Percentiles rank a stretch among this genome's conserved stretches.
phyloP scores from a whole-genome alignment of 305 asterid genomes.

The Rubia tinctorum region DNA sequence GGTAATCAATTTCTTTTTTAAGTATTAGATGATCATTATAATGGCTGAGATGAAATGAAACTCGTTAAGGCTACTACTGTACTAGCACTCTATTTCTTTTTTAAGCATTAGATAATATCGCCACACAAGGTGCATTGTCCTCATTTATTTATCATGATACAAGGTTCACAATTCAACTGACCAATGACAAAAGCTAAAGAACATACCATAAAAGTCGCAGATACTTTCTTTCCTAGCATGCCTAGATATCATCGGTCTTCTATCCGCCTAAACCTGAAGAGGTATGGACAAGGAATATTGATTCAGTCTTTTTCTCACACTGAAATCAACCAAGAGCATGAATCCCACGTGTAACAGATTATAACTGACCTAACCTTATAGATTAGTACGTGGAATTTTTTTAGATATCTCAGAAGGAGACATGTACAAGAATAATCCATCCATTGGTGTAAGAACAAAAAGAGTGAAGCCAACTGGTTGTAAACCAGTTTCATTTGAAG shows the following conservation, averaged over 20 bases:
- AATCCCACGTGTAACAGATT: neutral
- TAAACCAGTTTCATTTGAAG: constrained; percentile 88
- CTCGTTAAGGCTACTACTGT: constrained; percentile 11
- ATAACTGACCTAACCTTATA: constrained; percentile 49
- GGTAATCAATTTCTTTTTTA: too few relatives aligned
- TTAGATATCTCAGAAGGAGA: constrained; percentile 51
- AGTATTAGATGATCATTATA: constrained; percentile 31
- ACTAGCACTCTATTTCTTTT: too few relatives aligned
- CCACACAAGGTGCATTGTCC: neutral
- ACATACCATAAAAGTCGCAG: constrained; percentile 72
- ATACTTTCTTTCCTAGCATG: constrained; percentile 70
- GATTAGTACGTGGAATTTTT: constrained; percentile 62
- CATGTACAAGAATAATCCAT: constrained; percentile 71
- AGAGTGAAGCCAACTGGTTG: too few relatives aligned
- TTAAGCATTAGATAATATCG: too few relatives aligned
- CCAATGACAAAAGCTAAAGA: neutral
- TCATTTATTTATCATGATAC: neutral
- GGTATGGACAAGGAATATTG: neutral
- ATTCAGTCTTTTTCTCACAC: neutral
- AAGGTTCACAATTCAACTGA: neutral
- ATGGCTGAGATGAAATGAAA: constrained; percentile 44
- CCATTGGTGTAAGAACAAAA: constrained; percentile 69
- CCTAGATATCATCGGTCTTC: constrained; percentile 55
- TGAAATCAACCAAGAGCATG: neutral
- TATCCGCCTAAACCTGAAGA: constrained; percentile 70